A percentile compares a stretch with the other conserved stretches of the same genome.
phyloP scores from a whole-genome alignment of 345 rosid species.

The Cochlearia excelsa region DNA sequence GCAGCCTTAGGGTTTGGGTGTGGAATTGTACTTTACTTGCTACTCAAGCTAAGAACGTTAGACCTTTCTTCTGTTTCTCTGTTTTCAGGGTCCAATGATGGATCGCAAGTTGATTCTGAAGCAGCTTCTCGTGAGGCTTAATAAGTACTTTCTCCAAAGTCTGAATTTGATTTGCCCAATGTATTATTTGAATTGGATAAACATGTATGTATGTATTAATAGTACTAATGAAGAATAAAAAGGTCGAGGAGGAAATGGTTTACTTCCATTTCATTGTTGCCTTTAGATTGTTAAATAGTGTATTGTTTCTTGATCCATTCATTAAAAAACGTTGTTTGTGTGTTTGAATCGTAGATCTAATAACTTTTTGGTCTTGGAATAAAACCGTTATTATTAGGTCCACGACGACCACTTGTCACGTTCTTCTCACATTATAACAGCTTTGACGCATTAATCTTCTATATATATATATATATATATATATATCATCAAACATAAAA shows the following conservation, averaged over 20 bases:
- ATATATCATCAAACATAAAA: too few relatives aligned
- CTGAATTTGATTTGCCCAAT: neutral
- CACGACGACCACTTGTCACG: slow-evolving; percentile 27
- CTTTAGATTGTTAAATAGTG: too few relatives aligned
- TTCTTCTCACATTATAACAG: slow-evolving; percentile 25
- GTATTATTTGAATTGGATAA: too few relatives aligned
- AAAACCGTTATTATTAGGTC: slow-evolving; percentile 23
- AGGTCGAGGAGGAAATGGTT: too few relatives aligned
- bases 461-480: neutral
- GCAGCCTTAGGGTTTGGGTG: slow-evolving; percentile 84
- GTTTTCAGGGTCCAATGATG: slow-evolving; percentile 25
- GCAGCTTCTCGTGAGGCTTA: slow-evolving; percentile 4
- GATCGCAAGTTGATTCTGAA: slow-evolving; percentile 1
- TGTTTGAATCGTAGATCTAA: slow-evolving; percentile 25
- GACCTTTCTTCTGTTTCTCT: slow-evolving; percentile 37
- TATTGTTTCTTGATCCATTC: too few relatives aligned
- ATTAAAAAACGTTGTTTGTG: too few relatives aligned
- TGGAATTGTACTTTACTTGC: slow-evolving; percentile 64
- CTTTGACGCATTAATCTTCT: slow-evolving; percentile 19
- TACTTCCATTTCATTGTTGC: too few relatives aligned
- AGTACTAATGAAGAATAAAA: too few relatives aligned
- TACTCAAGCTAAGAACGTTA: slow-evolving; percentile 61
- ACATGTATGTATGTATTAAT: too few relatives aligned
- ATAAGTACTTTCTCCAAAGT: neutral
- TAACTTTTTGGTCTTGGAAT: slow-evolving; percentile 17